Evolutionary conservation across 1,284 basidiomycete genomes (phyloP).

Genomic region (Apiotrichum laibachii): DNA sequence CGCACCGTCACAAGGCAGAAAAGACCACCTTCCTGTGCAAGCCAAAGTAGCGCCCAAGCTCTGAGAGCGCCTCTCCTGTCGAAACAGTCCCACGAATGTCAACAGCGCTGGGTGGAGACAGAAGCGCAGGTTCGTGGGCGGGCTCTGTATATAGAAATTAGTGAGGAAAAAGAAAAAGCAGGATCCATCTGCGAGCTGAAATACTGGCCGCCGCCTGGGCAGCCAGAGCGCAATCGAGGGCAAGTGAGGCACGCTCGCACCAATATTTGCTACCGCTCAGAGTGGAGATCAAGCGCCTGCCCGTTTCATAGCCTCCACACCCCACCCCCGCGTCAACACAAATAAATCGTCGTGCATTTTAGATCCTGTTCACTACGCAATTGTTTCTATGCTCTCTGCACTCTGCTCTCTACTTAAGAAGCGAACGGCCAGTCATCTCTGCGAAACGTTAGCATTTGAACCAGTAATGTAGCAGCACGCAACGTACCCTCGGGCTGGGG

Average conservation of each 20-base stretch:
- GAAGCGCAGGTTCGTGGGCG: slow-evolving; percentile 19
- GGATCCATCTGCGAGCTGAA: background rate
- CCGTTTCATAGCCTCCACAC: too few species aligned
- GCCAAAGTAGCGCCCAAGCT: slow-evolving; percentile 25
- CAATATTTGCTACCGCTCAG: too few species aligned
- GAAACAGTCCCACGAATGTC: slow-evolving; percentile 17
- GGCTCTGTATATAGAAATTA: slow-evolving; percentile 18
- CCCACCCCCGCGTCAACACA: too few species aligned
- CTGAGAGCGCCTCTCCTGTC: slow-evolving; percentile 17
- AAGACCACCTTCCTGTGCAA: slow-evolving; percentile 13
- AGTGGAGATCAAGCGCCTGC: too few species aligned
- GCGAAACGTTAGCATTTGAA: background rate
- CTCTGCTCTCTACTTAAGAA: slow-evolving; percentile 10
- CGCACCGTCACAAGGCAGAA: slow-evolving; percentile 14
- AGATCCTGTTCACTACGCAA: background rate
- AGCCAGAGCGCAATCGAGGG: background rate
- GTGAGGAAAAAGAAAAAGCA: slow-evolving; percentile 2
- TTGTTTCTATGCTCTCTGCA: background rate
- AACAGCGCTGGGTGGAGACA: slow-evolving; percentile 8
- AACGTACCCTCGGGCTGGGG: slow-evolving; percentile 40
- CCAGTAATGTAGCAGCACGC: background rate
- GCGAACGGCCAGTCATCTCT: slow-evolving; percentile 25
- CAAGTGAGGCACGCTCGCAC: too few species aligned
- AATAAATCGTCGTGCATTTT: background rate
- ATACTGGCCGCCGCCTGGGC: background rate